A percentile compares a stretch with the other conserved stretches of the same genome.
phyloP scores from a whole-genome alignment of 2,329 filamentous ascomycete species.

The Atkinsonella texensis region DNA sequence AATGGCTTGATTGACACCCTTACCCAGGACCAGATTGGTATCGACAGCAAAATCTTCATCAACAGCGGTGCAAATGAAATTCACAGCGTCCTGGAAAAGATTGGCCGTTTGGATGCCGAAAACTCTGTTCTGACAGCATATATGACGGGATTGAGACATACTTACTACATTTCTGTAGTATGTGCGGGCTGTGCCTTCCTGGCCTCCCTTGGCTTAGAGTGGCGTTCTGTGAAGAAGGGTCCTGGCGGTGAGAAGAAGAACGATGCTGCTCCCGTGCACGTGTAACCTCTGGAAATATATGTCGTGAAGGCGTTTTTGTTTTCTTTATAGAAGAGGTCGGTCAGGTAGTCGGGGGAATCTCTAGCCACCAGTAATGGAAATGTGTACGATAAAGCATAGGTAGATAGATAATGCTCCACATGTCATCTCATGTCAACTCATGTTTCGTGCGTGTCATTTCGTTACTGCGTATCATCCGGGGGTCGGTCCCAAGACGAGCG shows the following conservation, averaged over 20 bases:
- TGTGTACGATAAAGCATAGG: background rate
- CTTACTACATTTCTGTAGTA: constrained; percentile 39
- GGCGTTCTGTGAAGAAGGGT: constrained; percentile 41
- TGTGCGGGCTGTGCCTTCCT: constrained; percentile 35
- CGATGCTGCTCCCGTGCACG: constrained; percentile 11
- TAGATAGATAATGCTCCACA: background rate
- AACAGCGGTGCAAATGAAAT: constrained; percentile 41
- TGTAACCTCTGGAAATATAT: background rate
- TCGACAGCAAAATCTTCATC: constrained; percentile 37
- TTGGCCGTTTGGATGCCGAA: constrained; percentile 29
- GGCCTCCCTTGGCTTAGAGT: constrained; percentile 30
- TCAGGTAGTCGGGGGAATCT: background rate
- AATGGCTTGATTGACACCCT: constrained; percentile 48
- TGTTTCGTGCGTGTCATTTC: background rate
- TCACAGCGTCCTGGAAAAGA: constrained; percentile 26
- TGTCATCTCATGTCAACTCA: too few species aligned
- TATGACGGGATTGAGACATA: constrained; percentile 35
- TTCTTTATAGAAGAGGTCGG: background rate
- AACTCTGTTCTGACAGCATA: constrained; percentile 35
- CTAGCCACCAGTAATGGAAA: background rate
- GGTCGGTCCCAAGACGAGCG: constrained; percentile 23
- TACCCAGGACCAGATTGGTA: constrained; percentile 25
- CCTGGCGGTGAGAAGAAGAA: constrained; percentile 16
- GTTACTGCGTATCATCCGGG: constrained; percentile 28
- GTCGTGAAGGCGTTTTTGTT: background rate